These are phyloP conservation scores for Cryphonectria japonica DNA, from an alignment of 2,329 filamentous ascomycete genomes.

Conservation along the genomic window DNA sequence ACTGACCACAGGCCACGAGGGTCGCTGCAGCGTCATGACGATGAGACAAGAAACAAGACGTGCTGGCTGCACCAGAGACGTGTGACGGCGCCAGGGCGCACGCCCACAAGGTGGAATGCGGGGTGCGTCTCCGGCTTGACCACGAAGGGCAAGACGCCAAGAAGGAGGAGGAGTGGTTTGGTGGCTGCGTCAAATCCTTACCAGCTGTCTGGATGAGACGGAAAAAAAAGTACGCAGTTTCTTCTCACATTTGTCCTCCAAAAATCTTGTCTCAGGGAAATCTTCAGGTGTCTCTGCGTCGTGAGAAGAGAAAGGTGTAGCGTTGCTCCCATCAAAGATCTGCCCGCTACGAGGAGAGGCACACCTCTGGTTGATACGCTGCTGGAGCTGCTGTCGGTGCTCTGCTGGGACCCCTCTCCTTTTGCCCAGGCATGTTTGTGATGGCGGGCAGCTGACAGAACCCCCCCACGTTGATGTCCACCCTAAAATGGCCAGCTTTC, in stretches of 20 bases:
- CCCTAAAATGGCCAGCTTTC: conserved; percentile 11
- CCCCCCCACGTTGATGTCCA: conserved; percentile 22
- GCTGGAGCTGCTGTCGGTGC: too few species aligned
- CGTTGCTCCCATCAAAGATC: neutral
- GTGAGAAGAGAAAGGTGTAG: neutral
- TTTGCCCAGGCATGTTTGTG: neutral
- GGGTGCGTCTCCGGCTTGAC: conserved; percentile 26
- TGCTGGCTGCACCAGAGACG: conserved; percentile 2
- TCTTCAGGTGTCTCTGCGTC: conserved; percentile 8
- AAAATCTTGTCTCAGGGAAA: conserved; percentile 3
- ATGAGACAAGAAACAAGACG: conserved; percentile 6
- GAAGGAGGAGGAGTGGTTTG: neutral
- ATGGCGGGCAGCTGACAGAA: neutral
- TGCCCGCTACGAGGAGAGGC: neutral
- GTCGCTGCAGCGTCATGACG: neutral
- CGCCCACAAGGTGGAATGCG: conserved; percentile 10
- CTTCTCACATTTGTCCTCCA: neutral
- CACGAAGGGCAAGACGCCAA: neutral
- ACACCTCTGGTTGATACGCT: too few species aligned
- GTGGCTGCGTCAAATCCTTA: conserved; percentile 2
- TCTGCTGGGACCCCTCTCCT: too few species aligned
- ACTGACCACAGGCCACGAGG: conserved; percentile 10
- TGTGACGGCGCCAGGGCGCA: conserved; percentile 9
- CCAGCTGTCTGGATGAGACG: conserved; percentile 13
- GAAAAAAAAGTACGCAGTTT: neutral